Percentiles rank a stretch among this genome's conserved stretches.
Conservation (phyloP, 345 rosid species). For the Viola odorata region DNA sequence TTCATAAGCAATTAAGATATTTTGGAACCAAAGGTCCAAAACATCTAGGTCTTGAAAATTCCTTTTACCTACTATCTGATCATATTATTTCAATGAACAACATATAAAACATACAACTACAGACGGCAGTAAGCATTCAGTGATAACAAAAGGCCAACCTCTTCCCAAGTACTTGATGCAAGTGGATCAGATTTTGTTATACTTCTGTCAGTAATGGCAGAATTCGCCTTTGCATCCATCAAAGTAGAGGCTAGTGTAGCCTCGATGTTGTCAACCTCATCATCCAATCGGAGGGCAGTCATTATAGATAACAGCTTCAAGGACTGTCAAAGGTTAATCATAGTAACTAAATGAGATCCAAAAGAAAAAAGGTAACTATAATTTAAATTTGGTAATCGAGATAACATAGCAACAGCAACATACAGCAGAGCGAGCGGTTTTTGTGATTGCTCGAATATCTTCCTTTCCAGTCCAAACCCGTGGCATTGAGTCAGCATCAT, state of each 20-base stretch:
- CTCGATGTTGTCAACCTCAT: slow-evolving; percentile 67
- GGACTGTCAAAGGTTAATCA: slow-evolving; percentile 46
- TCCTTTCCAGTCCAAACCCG: slow-evolving; percentile 99
- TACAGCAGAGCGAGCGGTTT: slow-evolving; percentile 86
- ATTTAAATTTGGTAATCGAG: slow-evolving; percentile 8
- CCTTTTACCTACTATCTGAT: not conserved
- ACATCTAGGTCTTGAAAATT: not conserved
- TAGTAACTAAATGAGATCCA: slow-evolving; percentile 15
- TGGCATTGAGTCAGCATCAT: slow-evolving; percentile 96
- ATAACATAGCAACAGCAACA: slow-evolving; percentile 7
- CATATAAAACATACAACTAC: not conserved
- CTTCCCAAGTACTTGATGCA: slow-evolving; percentile 93
- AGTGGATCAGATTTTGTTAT: slow-evolving; percentile 59
- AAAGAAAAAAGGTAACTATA: not conserved
- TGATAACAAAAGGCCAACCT: slow-evolving; percentile 42
- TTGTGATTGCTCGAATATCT: slow-evolving; percentile 91
- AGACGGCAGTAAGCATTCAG: not conserved
- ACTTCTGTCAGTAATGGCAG: slow-evolving; percentile 45
- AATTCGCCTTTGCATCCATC: slow-evolving; percentile 39
- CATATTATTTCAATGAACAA: not conserved
- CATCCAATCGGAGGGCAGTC: slow-evolving; percentile 77
- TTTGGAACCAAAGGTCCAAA: not conserved
- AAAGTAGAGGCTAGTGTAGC: slow-evolving; percentile 51
- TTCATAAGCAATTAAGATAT: not conserved
- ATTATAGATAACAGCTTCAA: slow-evolving; percentile 83